phyloP scores from a whole-genome alignment of 2,329 filamentous ascomycete genomes.

The Claviceps arundinis region DNA sequence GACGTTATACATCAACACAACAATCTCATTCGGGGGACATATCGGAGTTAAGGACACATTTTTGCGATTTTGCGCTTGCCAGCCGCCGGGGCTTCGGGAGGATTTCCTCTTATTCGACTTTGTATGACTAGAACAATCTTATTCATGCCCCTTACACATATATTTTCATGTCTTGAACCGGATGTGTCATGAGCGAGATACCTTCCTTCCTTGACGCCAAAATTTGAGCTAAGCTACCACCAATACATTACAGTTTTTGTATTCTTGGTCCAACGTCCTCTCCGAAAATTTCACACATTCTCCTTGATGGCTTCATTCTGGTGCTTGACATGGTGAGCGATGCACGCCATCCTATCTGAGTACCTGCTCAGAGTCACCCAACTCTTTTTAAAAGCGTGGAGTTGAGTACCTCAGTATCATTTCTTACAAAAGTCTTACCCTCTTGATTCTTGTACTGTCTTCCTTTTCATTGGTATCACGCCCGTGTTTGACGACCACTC shows the following conservation, averaged over 20 bases:
- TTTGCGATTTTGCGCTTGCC: neutral
- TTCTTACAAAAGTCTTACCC: neutral
- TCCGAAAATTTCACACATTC: neutral
- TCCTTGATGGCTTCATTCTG: neutral
- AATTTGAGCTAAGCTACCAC: constrained; percentile 3
- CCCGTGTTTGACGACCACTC: neutral
- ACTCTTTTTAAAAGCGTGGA: neutral
- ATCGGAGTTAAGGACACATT: constrained; percentile 17
- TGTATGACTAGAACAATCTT: constrained; percentile 1
- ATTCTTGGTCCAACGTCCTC: neutral
- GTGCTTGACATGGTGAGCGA: neutral
- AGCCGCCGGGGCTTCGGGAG: neutral
- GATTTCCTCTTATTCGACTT: neutral
- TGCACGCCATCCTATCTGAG: neutral
- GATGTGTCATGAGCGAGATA: neutral
- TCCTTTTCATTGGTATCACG: neutral
- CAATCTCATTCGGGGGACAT: constrained; percentile 9
- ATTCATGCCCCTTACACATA: neutral
- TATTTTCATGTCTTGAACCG: neutral
- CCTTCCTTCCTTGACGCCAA: neutral
- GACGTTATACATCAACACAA: constrained; percentile 14
- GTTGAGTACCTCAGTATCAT: neutral
- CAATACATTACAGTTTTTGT: neutral
- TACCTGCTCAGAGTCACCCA: neutral
- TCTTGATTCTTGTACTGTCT: neutral